phyloP scores from a whole-genome alignment of 2,329 filamentous ascomycete genomes.

The Coniella lustricola region DNA sequence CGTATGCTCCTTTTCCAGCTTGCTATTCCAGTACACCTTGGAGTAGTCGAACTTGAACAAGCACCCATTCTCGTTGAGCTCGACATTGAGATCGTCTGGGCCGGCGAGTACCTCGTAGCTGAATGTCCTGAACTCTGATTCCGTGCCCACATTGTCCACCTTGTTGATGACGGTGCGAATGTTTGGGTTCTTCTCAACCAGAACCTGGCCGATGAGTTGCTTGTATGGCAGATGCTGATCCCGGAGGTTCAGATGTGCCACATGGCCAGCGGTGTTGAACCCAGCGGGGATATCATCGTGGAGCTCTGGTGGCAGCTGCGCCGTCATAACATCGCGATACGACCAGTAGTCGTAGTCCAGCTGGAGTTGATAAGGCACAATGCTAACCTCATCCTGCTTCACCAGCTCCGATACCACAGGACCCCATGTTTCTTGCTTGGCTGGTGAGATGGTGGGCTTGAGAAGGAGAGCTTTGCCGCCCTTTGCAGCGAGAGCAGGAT shows the following conservation, averaged over 20 bases:
- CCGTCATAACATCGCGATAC: slow-evolving; percentile 75
- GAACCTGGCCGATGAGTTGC: slow-evolving; percentile 72
- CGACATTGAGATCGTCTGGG: slow-evolving; percentile 73
- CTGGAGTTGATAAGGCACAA: slow-evolving; percentile 68
- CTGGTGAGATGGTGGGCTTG: slow-evolving; percentile 45
- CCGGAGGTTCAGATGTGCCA: slow-evolving; percentile 88
- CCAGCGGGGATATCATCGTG: slow-evolving; percentile 77
- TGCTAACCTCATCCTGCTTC: slow-evolving; percentile 56
- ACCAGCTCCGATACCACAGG: slow-evolving; percentile 61
- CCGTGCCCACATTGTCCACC: slow-evolving; percentile 75
- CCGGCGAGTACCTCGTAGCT: slow-evolving; percentile 84
- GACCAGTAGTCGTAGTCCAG: slow-evolving; percentile 83
- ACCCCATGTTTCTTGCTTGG: slow-evolving; percentile 70
- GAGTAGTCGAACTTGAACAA: slow-evolving; percentile 89
- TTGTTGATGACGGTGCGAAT: slow-evolving; percentile 95
- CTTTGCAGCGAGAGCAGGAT: slow-evolving; percentile 40
- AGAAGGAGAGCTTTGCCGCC: slow-evolving; percentile 58
- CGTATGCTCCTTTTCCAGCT: slow-evolving; percentile 82
- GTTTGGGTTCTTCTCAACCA: slow-evolving; percentile 80
- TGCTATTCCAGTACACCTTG: slow-evolving; percentile 97
- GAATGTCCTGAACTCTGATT: slow-evolving; percentile 86
- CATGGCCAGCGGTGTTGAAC: slow-evolving; percentile 84
- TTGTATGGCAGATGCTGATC: slow-evolving; percentile 81
- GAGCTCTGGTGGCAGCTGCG: slow-evolving; percentile 72
- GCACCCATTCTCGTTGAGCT: slow-evolving; percentile 75